Base-by-base conservation (phyloP, 768 basidiomycete species). In the Ephemerocybe angulata region DNA sequence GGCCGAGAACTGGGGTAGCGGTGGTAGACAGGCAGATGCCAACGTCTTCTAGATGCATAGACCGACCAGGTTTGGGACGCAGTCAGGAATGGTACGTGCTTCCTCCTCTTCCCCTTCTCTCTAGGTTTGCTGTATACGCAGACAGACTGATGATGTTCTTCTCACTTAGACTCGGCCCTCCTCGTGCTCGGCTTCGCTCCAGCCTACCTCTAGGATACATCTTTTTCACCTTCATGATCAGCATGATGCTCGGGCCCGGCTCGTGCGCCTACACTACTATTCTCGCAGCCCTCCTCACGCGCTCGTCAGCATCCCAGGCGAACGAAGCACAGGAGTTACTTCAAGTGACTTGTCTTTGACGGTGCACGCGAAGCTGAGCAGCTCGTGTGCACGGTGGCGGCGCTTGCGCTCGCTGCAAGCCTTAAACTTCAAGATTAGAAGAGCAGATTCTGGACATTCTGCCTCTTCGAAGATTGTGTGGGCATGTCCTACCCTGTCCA, bases 401-500 rank as follows among this genome's bases (percentile, higher is more conserved):
- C 83, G 6, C 61, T 86, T 19, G 73, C 84, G 2, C 76, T 90
- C 28, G 79, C 80, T 0, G 54, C 72, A 17, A 80, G 80, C 62
- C 73, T 84, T 29, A 62, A 67, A 11, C 76, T 73, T 7, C 56
- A 60, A 11, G 70, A 69, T 54, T 81, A 83, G 55, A 72, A 75
- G 31, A 57, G 74, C 19, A 78, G 87, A 3, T 89, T 88, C 61
- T 87, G 80, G 79, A 80, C 85, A 12, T 90, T 90, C 62, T 88
- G 88, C 60, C 70, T 77, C 13, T 90, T 88, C 57, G 87, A 90
- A 65, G 85, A 79, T 15, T 88, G 85, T 63, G 88, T 89, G 6
- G 87, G 87, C 42, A 80, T 87, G 82, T 89, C 89, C 63, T 89
- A 89, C 62, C 87, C 87, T 22, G 80, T 88, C 27, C 87, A 89